phyloP scores from a whole-genome alignment of 2,329 filamentous ascomycete genomes.

The Mycocentrospora acerina region DNA sequence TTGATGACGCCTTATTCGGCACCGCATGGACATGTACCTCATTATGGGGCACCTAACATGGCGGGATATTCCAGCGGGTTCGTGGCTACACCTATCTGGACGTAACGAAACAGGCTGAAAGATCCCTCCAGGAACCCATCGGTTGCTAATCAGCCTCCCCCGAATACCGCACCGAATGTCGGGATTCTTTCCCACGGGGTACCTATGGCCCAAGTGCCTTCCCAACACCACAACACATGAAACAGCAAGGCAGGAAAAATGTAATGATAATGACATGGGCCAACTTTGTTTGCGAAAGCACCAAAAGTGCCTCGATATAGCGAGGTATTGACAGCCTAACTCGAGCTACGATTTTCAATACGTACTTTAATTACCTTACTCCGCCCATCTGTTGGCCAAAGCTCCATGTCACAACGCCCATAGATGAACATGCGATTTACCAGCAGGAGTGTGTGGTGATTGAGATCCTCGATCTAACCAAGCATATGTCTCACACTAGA shows the following conservation, averaged over 20 bases:
- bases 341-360: not conserved
- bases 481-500: not conserved
- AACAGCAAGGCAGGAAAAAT: slow-evolving; percentile 1
- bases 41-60: slow-evolving; percentile 34
- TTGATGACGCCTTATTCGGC: slow-evolving; percentile 37
- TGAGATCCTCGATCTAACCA: too few species aligned
- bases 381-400: too few species aligned
- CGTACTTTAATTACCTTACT: not conserved
- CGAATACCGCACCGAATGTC: slow-evolving; percentile 18
- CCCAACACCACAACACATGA: slow-evolving; percentile 23
- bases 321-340: not conserved
- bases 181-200: slow-evolving; percentile 19
- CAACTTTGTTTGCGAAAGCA: too few species aligned
- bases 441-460: too few species aligned
- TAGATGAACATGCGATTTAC: too few species aligned
- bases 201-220: slow-evolving; percentile 17
- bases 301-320: not conserved
- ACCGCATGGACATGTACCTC: slow-evolving; percentile 44
- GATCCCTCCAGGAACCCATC: slow-evolving; percentile 43
- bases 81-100: slow-evolving; percentile 47
- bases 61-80: slow-evolving; percentile 47
- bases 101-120: slow-evolving; percentile 45
- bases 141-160: slow-evolving; percentile 29
- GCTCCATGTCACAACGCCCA: too few species aligned
- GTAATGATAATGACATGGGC: slow-evolving; percentile 3